Evolutionary conservation across 805 yeast species (phyloP), one percentile per base, ranked within the genome.

Genomic region (Candida pini): DNA sequence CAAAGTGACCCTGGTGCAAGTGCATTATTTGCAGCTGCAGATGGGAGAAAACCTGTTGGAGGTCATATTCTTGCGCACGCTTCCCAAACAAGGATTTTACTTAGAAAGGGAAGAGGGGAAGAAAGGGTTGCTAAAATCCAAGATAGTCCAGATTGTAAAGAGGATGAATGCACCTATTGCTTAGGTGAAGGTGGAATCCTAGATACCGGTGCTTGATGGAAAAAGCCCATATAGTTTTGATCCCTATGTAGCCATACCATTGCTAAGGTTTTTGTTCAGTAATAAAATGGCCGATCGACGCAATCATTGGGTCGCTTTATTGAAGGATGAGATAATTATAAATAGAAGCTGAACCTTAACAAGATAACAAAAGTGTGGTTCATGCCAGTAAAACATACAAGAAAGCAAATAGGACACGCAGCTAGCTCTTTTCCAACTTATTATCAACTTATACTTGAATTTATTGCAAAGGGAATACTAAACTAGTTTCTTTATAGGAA

Each of bases 1-100:
- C 90, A 82, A 43, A 82, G 88, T 6, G 90, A 83, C 54, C 90
- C 88, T 5, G 90, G 88, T 40, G 92, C 90, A 2, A 74, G 80
- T 45, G 80, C 88, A 1, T 62, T 78, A 16, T 82, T 83, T 72
- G 87, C 81, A 20, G 71, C 84, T 34, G 88, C 87, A 7, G 90
- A 83, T 58, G 89, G 90, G 6, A 73, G 87, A 48, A 83, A 83
- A 55, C 90, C 92, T 40, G 79, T 82, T 44, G 90, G 92, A 16
- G 92, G 92, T 1, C 88, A 83, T 54, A 82, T 83, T 39, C 64
- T 83, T 44, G 90, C 88, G 2, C 89, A 81, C 60, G 83, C 87
- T 5, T 79, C 87, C 12, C 87, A 88, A 9, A 82, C 92, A 1
- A 66, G 92, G 57, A 71, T 83, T 24, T 62, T 81, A 15, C 67